These are phyloP conservation scores for Saccharomycopsis selenospora DNA, from an alignment of 805 yeast genomes.

Conservation along the genomic window DNA sequence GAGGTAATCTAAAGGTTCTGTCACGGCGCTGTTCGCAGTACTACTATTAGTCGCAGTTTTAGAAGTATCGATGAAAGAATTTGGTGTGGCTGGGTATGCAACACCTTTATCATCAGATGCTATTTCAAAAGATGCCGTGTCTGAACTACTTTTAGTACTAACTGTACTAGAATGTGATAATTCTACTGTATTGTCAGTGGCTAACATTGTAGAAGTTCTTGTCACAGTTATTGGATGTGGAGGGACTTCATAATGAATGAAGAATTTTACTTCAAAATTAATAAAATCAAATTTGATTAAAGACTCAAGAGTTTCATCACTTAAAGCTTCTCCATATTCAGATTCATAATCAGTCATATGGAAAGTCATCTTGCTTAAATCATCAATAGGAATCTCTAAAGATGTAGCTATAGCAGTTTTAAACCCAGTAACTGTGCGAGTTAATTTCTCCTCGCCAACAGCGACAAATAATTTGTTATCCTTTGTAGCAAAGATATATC, in stretches of 20 bases:
- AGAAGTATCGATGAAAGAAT: slow-evolving; percentile 40
- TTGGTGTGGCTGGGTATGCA: slow-evolving; percentile 46
- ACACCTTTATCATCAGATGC: not conserved
- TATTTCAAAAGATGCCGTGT: slow-evolving; percentile 46
- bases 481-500: slow-evolving; percentile 48
- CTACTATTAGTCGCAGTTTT: slow-evolving; percentile 33
- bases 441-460: slow-evolving; percentile 33
- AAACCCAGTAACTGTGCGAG: slow-evolving; percentile 30
- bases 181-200: slow-evolving; percentile 14
- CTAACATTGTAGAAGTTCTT: too few species aligned
- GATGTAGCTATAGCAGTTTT: slow-evolving; percentile 35
- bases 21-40: too few species aligned
- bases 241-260: slow-evolving; percentile 29
- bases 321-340: slow-evolving; percentile 48
- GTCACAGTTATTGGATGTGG: too few species aligned
- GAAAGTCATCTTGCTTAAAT: slow-evolving; percentile 29
- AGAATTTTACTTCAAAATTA: slow-evolving; percentile 32
- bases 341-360: slow-evolving; percentile 67
- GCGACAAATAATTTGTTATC: slow-evolving; percentile 54
- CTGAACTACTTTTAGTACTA: slow-evolving; percentile 40
- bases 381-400: slow-evolving; percentile 29
- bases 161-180: slow-evolving; percentile 19
- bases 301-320: slow-evolving; percentile 39
- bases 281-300: slow-evolving; percentile 32
- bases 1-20: slow-evolving; percentile 39